phyloP scores from a whole-genome alignment of 1,284 basidiomycete species.

The Clitocybe nebularis region DNA sequence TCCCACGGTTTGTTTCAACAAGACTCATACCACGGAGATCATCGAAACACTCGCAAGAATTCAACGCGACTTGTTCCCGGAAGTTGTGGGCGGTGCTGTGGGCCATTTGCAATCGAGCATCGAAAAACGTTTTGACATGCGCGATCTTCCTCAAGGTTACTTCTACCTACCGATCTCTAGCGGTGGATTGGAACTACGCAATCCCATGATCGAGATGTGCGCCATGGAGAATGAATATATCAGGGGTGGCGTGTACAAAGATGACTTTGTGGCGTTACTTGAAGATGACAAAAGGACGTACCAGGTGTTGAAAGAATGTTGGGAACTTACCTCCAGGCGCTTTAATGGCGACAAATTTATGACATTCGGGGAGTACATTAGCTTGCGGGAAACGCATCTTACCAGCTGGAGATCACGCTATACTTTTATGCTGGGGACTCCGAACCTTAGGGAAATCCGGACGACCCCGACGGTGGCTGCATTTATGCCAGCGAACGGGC shows the following conservation, averaged over 20 bases:
- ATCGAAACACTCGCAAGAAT: slow-evolving; percentile 33
- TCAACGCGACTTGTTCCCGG: slow-evolving; percentile 33
- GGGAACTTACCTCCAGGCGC: slow-evolving; percentile 19
- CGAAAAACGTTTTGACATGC: slow-evolving; percentile 28
- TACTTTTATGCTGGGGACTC: slow-evolving; percentile 23
- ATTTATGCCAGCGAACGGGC: slow-evolving; percentile 14
- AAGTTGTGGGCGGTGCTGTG: slow-evolving; percentile 25
- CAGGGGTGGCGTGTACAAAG: slow-evolving; percentile 4
- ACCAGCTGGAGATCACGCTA: slow-evolving; percentile 28
- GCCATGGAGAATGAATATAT: slow-evolving; percentile 21
- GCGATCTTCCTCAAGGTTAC: slow-evolving; percentile 38
- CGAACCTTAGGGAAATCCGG: slow-evolving; percentile 11
- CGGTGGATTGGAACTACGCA: slow-evolving; percentile 37
- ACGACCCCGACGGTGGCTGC: slow-evolving; percentile 24
- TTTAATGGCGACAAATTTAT: slow-evolving; percentile 24
- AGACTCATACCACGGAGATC: slow-evolving; percentile 29
- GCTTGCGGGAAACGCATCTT: slow-evolving; percentile 30
- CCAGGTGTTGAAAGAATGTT: slow-evolving; percentile 21
- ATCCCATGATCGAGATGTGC: slow-evolving; percentile 37
- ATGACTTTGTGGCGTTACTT: neutral
- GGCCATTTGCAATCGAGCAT: slow-evolving; percentile 31
- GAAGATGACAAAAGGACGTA: slow-evolving; percentile 22
- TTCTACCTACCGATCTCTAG: slow-evolving; percentile 39
- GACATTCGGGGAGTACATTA: slow-evolving; percentile 30
- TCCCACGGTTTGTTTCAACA: slow-evolving; percentile 33